Percentiles rank a stretch among this genome's conserved stretches.
phyloP scores from a whole-genome alignment of 768 basidiomycete genomes.

The Hericium rajendrae region DNA sequence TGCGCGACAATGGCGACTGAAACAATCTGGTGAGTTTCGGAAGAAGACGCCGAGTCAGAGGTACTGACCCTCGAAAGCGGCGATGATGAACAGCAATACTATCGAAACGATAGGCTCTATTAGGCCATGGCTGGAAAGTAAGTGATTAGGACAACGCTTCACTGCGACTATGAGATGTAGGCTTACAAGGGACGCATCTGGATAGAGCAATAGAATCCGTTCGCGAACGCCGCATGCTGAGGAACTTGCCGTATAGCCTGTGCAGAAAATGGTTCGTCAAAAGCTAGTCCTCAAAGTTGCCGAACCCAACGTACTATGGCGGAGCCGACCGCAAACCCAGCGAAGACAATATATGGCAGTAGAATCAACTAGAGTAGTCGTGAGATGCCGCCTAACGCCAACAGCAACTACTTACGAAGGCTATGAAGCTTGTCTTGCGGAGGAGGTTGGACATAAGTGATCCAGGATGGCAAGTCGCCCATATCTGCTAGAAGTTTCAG shows the following conservation, averaged over 20 bases:
- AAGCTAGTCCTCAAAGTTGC: neutral
- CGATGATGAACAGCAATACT: conserved; percentile 27
- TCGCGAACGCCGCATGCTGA: conserved; percentile 21
- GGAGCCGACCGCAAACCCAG: conserved; percentile 26
- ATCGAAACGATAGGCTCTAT: conserved; percentile 37
- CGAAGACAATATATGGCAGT: conserved; percentile 33
- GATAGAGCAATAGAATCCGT: conserved; percentile 44
- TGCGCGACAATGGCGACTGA: conserved; percentile 35
- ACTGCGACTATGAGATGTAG: neutral
- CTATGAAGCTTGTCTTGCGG: conserved; percentile 18
- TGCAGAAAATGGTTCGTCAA: conserved; percentile 16
- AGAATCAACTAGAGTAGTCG: conserved; percentile 22
- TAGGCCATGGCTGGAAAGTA: neutral
- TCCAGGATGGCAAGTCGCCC: conserved; percentile 24
- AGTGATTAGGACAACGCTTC: too few species aligned
- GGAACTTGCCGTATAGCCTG: conserved; percentile 16
- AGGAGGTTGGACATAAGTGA: conserved; percentile 14
- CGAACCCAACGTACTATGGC: neutral
- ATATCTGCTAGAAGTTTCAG: conserved; percentile 20
- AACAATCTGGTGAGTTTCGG: conserved; percentile 1
- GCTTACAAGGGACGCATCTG: conserved; percentile 28
- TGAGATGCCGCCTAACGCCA: conserved; percentile 5
- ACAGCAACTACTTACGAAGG: conserved; percentile 12
- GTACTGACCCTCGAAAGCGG: conserved; percentile 36
- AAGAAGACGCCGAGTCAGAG: neutral